Evolutionary conservation across 2,329 filamentous ascomycete genomes (phyloP), one percentile per base, ranked within the genome.

Genomic region (Dactylellina leptospora): DNA sequence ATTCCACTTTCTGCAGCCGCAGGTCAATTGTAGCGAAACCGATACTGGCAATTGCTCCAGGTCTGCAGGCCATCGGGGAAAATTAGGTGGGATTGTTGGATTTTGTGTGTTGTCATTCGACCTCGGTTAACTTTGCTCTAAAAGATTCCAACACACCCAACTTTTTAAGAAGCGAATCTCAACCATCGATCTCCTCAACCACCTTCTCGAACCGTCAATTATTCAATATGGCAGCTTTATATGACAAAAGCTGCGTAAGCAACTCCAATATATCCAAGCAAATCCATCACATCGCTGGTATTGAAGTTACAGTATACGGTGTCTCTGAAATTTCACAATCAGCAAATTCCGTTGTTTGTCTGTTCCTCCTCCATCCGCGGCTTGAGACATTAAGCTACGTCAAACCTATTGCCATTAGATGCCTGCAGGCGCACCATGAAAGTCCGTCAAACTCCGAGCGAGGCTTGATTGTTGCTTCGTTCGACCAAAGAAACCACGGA

Each of bases 401-500:
- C 93, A 83, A 83, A 0, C 86, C 86, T 25, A 85, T 95, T 59
- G 93, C 92, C 1, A 81, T 84, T n/a, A 84, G 85, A 4, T 83
- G 87, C 10, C 84, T 97, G 53, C 80, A 82, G n/a, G 85, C 87
- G 6, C 96, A 89, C 87, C 88, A 90, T 40, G 25, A 42, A 36
- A 76, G 77, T 80, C 56, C 80, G 78, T 73, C 51, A 78, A 74
- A 55, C 75, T 77, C 20, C 61, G 55, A 53, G 74, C 82, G 69
- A 25, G 90, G 90, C 0, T 80, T 97, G 40, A 88, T 97, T 53
- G 92, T 91, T 1, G 85, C 93, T 10, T 86, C 89, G 1, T 96
- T 96, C 79, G 95, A 97, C 81, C 92, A 96, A 82, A 86, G 93
- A 47, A 97, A 97, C 79, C 95, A 97, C 80, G 95, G 95, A 23